A percentile compares a stretch with the other conserved stretches of the same genome.
phyloP scores from a whole-genome alignment of 2,329 filamentous ascomycete genomes.

The Cercospora beticola region DNA sequence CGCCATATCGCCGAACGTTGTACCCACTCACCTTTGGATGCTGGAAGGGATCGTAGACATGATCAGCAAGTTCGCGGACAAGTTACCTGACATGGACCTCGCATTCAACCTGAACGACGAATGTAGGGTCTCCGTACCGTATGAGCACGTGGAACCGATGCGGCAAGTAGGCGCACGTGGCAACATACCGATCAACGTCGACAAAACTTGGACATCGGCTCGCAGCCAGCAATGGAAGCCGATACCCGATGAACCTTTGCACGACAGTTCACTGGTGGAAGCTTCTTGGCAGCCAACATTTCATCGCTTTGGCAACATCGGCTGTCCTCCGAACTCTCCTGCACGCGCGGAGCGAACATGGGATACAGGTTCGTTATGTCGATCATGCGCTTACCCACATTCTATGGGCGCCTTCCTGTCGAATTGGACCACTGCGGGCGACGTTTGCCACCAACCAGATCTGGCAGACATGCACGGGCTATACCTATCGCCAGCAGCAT shows the following conservation, averaged over 20 bases:
- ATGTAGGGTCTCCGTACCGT: conserved; percentile 57
- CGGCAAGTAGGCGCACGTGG: conserved; percentile 25
- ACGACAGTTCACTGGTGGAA: conserved; percentile 34
- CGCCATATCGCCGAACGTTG: conserved; percentile 51
- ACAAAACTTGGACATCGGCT: conserved; percentile 40
- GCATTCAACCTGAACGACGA: conserved; percentile 64
- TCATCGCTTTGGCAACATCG: conserved; percentile 45
- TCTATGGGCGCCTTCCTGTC: conserved; percentile 65
- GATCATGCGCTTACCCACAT: conserved; percentile 62
- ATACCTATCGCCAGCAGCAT: conserved; percentile 63
- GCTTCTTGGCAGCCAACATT: conserved; percentile 43
- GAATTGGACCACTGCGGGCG: conserved; percentile 64
- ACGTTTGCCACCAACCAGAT: conserved; percentile 76
- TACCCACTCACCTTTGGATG: conserved; percentile 60
- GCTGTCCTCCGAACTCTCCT: conserved; percentile 64
- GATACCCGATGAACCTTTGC: conserved; percentile 32
- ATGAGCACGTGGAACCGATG: conserved; percentile 43
- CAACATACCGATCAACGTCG: not conserved
- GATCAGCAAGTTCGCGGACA: conserved; percentile 54
- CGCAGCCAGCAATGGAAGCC: conserved; percentile 43
- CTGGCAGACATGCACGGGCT: conserved; percentile 72
- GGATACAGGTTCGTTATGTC: conserved; percentile 65
- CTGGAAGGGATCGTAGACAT: conserved; percentile 55
- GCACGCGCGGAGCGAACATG: conserved; percentile 60
- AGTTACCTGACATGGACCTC: conserved; percentile 63